phyloP scores from a whole-genome alignment of 1,139 yeast species.

The Pneumocystis sp. region DNA sequence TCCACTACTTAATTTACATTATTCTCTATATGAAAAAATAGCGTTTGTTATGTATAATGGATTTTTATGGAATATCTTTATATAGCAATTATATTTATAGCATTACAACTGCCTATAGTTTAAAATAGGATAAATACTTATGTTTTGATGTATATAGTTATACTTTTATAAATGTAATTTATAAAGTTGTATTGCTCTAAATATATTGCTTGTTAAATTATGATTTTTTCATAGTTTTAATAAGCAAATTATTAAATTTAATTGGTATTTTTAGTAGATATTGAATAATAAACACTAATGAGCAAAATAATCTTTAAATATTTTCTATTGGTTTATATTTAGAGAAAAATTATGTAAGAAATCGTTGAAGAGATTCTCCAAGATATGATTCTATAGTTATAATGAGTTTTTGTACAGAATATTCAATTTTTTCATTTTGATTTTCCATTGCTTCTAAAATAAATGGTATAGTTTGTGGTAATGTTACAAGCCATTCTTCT shows the following conservation, averaged over 20 bases:
- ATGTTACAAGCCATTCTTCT: conserved; percentile 78
- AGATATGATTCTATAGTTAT: conserved; percentile 80
- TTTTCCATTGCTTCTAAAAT: conserved; percentile 92
- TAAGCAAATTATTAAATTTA: background rate
- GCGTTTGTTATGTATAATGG: background rate
- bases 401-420: conserved; percentile 87
- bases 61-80: background rate
- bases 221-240: background rate
- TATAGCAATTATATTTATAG: background rate
- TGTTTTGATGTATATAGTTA: background rate
- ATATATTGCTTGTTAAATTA: background rate
- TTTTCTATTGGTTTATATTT: background rate
- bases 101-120: background rate
- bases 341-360: conserved; percentile 38
- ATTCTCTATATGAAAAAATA: background rate
- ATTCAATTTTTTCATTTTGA: conserved; percentile 84
- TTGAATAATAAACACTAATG: background rate
- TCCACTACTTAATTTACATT: background rate
- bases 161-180: background rate
- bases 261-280: background rate
- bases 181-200: background rate
- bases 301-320: background rate
- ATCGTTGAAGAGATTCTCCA: conserved; percentile 90
- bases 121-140: background rate
- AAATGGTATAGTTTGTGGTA: conserved; percentile 89